These are phyloP conservation scores for Daldinia childiae DNA, from an alignment of 495 filamentous ascomycete genomes.

Conservation along the genomic window DNA sequence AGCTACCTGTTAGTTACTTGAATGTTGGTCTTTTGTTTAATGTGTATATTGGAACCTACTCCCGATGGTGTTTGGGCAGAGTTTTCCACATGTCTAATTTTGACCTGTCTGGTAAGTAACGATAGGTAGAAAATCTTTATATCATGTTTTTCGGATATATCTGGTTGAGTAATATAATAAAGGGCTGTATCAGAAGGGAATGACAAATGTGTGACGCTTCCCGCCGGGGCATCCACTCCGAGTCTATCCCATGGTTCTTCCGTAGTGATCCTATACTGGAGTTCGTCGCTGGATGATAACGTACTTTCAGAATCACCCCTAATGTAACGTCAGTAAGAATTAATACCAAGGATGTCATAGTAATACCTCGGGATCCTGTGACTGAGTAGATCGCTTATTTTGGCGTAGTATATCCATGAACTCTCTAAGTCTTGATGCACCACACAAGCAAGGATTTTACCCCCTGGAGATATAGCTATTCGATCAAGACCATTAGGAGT, in stretches of 20 bases:
- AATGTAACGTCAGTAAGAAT: background rate
- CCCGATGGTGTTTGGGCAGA: constrained; percentile 2
- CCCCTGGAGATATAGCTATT: constrained; percentile 48
- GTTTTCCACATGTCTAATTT: constrained; percentile 8
- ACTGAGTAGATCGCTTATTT: constrained; percentile 7
- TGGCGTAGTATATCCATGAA: constrained; percentile 12
- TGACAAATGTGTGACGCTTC: constrained; percentile 39
- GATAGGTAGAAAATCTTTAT: background rate
- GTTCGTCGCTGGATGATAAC: background rate
- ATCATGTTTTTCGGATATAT: constrained; percentile 25
- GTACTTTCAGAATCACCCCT: constrained; percentile 7
- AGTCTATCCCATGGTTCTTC: background rate
- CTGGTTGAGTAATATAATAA: constrained; percentile 44
- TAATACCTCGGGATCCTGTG: background rate
- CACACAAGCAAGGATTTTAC: constrained; percentile 40
- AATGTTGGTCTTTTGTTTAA: background rate
- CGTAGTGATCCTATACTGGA: background rate
- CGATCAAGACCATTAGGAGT: constrained; percentile 3
- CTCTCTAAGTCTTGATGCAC: background rate
- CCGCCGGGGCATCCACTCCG: constrained; percentile 35
- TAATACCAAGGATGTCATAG: background rate
- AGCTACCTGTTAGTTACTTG: background rate
- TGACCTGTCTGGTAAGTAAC: background rate
- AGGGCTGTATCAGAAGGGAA: constrained; percentile 42
- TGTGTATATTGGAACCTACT: constrained; percentile 17